Evolutionary conservation across 2,329 filamentous ascomycete species (phyloP).

Genomic region (Talaromyces sp.): DNA sequence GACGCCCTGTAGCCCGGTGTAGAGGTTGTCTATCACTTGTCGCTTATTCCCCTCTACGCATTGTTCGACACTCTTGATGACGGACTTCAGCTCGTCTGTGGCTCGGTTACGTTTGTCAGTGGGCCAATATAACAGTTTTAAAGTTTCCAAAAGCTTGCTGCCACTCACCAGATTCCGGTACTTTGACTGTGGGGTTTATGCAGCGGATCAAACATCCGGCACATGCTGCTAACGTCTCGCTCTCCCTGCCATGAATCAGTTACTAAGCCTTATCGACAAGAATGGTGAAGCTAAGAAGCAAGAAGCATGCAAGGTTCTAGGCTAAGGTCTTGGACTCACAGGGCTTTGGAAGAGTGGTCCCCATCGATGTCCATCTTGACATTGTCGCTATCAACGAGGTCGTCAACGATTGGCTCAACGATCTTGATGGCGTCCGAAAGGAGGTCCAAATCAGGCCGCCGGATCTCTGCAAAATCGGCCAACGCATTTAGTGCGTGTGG

Average conservation of each 20-base stretch:
- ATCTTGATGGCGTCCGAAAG: slow-evolving; percentile 66
- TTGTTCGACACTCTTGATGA: slow-evolving; percentile 30
- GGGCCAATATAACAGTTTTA: not conserved
- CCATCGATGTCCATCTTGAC: slow-evolving; percentile 70
- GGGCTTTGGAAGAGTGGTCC: slow-evolving; percentile 41
- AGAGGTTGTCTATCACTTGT: slow-evolving; percentile 36
- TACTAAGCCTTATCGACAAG: slow-evolving; percentile 4
- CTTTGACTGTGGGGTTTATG: slow-evolving; percentile 32
- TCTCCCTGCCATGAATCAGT: slow-evolving; percentile 24
- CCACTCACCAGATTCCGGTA: slow-evolving; percentile 29
- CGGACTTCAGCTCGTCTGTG: slow-evolving; percentile 16
- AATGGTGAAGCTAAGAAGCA: not conserved
- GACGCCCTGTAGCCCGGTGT: slow-evolving; percentile 35
- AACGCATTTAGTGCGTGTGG: slow-evolving; percentile 71
- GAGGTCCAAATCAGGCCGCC: slow-evolving; percentile 68
- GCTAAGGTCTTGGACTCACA: slow-evolving; percentile 25
- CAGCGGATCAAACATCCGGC: slow-evolving; percentile 41
- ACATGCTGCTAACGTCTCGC: slow-evolving; percentile 41
- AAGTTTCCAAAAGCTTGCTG: not conserved
- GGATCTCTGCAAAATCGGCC: slow-evolving; percentile 67
- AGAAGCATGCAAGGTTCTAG: not conserved
- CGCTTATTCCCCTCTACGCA: slow-evolving; percentile 35
- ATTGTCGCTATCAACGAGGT: slow-evolving; percentile 51
- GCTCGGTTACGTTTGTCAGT: slow-evolving; percentile 4
- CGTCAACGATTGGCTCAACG: slow-evolving; percentile 62